A percentile compares a stretch with the other conserved stretches of the same genome.
These are phyloP conservation scores for Ananas comosus DNA, from an alignment of 176 grass and related monocot species.

Conservation along the genomic window DNA sequence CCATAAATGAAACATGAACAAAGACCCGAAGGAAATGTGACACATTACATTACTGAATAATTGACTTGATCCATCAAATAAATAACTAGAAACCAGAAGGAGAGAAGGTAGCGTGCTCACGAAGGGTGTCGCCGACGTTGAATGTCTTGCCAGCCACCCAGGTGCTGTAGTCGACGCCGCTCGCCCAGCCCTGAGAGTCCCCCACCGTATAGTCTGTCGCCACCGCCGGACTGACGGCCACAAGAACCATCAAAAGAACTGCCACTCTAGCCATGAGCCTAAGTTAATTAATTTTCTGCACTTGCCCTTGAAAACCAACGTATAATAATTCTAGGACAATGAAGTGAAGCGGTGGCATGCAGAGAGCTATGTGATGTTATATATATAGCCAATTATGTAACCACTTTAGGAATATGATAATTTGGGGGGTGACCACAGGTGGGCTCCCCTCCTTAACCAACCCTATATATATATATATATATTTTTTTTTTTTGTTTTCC, in stretches of 20 bases:
- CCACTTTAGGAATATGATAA: neutral
- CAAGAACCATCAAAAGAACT: slow-evolving; percentile 27
- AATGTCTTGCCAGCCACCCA: slow-evolving; percentile 66
- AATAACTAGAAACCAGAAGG: neutral
- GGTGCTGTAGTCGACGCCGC: slow-evolving; percentile 50
- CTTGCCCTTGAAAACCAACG: neutral
- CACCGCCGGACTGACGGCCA: slow-evolving; percentile 33
- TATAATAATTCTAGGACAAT: slow-evolving; percentile 10
- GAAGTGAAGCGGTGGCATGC: slow-evolving; percentile 6
- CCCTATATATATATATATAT: neutral
- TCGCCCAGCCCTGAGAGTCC: slow-evolving; percentile 59
- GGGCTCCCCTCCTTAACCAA: neutral
- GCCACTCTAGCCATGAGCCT: slow-evolving; percentile 33
- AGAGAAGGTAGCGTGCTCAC: slow-evolving; percentile 25
- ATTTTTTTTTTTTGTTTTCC: neutral
- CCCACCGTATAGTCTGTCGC: slow-evolving; percentile 63
- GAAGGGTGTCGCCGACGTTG: slow-evolving; percentile 43
- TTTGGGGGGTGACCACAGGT: neutral
- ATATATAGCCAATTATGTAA: neutral
- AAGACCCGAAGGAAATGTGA: too few species aligned
- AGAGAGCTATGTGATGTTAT: neutral
- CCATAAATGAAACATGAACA: too few species aligned
- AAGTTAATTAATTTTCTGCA: too few species aligned
- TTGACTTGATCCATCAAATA: neutral
- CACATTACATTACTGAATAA: neutral